Percentiles rank a stretch among this genome's conserved stretches.
phyloP scores from a whole-genome alignment of 306 rosid species.

The Malus orientalis region DNA sequence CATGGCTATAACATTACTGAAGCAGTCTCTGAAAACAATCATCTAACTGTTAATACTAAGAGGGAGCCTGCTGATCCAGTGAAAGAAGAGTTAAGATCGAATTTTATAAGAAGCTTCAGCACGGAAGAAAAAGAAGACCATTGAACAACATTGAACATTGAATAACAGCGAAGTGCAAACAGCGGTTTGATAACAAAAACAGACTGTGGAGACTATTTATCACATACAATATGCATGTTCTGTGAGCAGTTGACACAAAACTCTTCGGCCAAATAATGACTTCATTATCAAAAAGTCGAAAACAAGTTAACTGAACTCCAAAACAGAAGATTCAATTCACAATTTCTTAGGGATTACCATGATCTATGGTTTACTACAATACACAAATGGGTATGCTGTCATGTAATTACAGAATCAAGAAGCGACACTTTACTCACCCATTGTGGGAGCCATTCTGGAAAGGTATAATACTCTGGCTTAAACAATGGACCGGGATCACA shows the following conservation, averaged over 20 bases:
- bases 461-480: constrained; percentile 57
- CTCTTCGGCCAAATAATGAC: not conserved
- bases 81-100: not conserved
- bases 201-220: not conserved
- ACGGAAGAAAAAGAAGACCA: not conserved
- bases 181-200: no score
- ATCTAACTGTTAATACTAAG: constrained; percentile 9
- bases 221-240: not conserved
- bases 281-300: not conserved
- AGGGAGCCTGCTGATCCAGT: not conserved
- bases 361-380: not conserved
- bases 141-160: not conserved
- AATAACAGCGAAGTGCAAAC: no score
- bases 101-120: not conserved
- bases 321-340: not conserved
- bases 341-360: not conserved
- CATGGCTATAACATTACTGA: constrained; percentile 1
- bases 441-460: constrained; percentile 64
- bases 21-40: not conserved
- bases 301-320: not conserved
- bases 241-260: not conserved
- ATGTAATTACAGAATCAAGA: constrained; percentile 1
- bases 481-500: constrained; percentile 94
- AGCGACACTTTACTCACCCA: constrained; percentile 48
- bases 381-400: not conserved